phyloP scores from a whole-genome alignment of 225 moss, liverwort and hornwort species.

The Polytrichum commune region DNA sequence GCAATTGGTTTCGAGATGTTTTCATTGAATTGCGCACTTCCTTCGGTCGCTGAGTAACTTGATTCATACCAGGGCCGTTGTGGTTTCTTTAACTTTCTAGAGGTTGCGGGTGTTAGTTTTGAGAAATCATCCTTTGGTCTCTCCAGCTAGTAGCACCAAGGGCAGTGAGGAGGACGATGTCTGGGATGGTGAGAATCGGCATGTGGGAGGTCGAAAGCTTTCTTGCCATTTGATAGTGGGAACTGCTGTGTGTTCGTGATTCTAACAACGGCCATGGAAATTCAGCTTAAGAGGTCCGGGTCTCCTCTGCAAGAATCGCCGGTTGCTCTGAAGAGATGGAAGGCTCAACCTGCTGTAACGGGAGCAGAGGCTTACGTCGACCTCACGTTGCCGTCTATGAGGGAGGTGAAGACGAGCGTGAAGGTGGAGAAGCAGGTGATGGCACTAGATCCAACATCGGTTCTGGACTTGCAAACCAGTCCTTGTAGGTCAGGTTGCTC shows the following conservation, averaged over 20 bases:
- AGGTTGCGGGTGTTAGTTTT: no score
- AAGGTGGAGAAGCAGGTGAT: conserved; percentile 16
- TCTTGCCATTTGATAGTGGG: conserved; percentile 33
- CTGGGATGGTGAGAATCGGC: conserved; percentile 34
- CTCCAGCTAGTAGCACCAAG: no score
- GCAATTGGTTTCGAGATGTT: no score
- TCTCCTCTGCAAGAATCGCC: not conserved
- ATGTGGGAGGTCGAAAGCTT: conserved; percentile 53
- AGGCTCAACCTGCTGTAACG: not conserved
- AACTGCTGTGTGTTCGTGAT: not conserved
- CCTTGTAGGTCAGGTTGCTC: conserved; percentile 46
- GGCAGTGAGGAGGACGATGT: conserved; percentile 16
- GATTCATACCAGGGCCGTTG: no score
- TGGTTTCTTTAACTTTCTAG: no score
- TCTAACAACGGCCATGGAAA: not conserved
- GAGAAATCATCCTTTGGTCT: no score
- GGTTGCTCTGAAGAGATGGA: not conserved
- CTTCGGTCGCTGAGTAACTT: no score
- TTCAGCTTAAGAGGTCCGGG: not conserved
- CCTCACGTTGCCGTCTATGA: not conserved
- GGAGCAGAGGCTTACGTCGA: not conserved
- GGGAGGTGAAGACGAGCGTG: conserved; percentile 24
- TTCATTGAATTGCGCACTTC: no score
- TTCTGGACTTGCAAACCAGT: conserved; percentile 53
- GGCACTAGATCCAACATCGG: conserved; percentile 51